Percentiles rank a stretch among this genome's conserved stretches.
phyloP scores from a whole-genome alignment of 371 early-diverging fungal genomes.

The Mortierella sp. region DNA sequence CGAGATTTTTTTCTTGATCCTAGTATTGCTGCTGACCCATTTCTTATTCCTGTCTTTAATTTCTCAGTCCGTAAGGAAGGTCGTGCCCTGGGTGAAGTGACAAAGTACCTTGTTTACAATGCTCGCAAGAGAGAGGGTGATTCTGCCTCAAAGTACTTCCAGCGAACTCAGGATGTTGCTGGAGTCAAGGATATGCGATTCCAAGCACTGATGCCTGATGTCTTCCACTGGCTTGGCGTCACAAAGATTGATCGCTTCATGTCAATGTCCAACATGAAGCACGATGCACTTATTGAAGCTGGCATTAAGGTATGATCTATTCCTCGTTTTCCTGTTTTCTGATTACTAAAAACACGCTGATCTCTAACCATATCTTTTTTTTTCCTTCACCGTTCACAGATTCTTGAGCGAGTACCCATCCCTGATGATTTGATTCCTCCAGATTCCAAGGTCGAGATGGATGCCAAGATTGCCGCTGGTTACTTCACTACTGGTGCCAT shows the following conservation, averaged over 20 bases:
- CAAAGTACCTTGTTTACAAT: conserved; percentile 97
- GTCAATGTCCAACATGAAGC: conserved; percentile 95
- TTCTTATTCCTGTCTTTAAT: background rate
- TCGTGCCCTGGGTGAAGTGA: conserved; percentile 95
- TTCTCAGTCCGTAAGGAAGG: conserved; percentile 90
- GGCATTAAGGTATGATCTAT: conserved; percentile 77
- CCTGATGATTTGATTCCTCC: conserved; percentile 92
- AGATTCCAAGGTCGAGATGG: conserved; percentile 95
- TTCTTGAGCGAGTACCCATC: conserved; percentile 91
- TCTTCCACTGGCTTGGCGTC: conserved; percentile 96
- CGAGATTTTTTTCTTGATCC: background rate
- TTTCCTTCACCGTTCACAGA: conserved; percentile 62
- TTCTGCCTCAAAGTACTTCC: conserved; percentile 91
- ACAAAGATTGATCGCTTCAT: conserved; percentile 96
- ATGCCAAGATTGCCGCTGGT: conserved; percentile 96
- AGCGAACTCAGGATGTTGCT: conserved; percentile 93
- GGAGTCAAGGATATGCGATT: conserved; percentile 98
- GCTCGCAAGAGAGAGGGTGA: conserved; percentile 95
- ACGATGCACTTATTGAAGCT: conserved; percentile 92
- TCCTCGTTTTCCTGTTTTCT: background rate
- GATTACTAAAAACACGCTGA: background rate
- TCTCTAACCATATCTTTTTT: background rate
- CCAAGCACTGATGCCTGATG: conserved; percentile 98
- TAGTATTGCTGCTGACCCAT: background rate
- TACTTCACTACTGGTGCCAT: conserved; percentile 79